A percentile compares a stretch with the other conserved stretches of the same genome.
phyloP scores from a whole-genome alignment of 164 flowering plant genomes.

The Aristolochia contorta region DNA sequence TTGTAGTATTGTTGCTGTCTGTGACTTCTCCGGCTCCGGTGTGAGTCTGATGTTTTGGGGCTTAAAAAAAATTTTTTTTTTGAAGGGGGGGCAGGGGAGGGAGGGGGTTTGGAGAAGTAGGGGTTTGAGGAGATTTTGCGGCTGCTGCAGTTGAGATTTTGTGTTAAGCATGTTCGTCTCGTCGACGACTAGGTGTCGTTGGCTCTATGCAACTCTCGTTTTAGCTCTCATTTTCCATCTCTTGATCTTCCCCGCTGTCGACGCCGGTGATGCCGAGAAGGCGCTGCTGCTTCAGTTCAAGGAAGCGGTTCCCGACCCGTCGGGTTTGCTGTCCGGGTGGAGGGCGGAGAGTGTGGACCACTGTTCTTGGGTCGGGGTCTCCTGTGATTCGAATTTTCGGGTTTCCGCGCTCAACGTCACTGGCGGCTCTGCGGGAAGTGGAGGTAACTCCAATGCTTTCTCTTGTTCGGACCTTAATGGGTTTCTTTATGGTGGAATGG shows the following conservation, averaged over 20 bases:
- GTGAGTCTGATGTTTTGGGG: constrained; percentile 1
- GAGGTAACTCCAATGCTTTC: constrained; percentile 20
- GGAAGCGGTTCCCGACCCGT: constrained; percentile 38
- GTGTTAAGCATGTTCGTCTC: neutral
- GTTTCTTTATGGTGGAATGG: constrained; percentile 29
- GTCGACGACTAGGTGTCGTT: neutral
- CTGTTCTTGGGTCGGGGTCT: constrained; percentile 70
- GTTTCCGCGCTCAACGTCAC: constrained; percentile 32
- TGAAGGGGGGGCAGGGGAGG: no score
- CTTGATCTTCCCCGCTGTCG: constrained; percentile 3
- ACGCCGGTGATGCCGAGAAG: constrained; percentile 22
- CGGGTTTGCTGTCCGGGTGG: constrained; percentile 54
- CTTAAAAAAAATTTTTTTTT: no score
- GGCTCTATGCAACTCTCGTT: constrained; percentile 12
- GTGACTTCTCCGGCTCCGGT: neutral
- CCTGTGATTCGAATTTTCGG: constrained; percentile 41
- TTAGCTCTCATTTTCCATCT: constrained; percentile 2
- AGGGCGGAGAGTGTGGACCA: constrained; percentile 14
- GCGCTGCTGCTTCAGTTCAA: constrained; percentile 40
- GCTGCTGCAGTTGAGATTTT: neutral
- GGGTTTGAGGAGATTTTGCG: neutral
- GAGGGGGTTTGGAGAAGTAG: no score
- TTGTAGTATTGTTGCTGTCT: neutral
- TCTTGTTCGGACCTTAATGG: constrained; percentile 20
- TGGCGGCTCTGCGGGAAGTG: constrained; percentile 12